These are phyloP conservation scores for Calonectria pauciramosa DNA, from an alignment of 2,329 filamentous ascomycete genomes.

Conservation along the genomic window DNA sequence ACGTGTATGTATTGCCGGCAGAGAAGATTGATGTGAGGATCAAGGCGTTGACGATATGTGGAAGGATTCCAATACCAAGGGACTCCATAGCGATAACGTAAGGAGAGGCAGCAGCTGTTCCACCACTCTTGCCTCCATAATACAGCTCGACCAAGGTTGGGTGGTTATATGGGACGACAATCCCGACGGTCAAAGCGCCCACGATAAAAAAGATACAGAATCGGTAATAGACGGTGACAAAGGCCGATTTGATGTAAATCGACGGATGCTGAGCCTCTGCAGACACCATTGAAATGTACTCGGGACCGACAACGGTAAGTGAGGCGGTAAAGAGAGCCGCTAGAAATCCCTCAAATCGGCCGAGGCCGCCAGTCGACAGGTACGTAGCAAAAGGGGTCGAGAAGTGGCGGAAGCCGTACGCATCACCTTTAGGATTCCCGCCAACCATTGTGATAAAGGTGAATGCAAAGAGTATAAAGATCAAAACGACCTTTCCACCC, in stretches of 20 bases:
- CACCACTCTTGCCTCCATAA: constrained; percentile 51
- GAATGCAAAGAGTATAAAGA: constrained; percentile 77
- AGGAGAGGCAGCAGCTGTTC: constrained; percentile 69
- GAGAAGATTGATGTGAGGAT: constrained; percentile 60
- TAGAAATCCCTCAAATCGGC: constrained; percentile 79
- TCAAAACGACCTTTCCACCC: constrained; percentile 74
- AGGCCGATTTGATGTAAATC: constrained; percentile 75
- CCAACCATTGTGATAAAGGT: constrained; percentile 87
- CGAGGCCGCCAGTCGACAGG: constrained; percentile 71
- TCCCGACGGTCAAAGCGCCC: constrained; percentile 76
- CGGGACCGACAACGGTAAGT: constrained; percentile 75
- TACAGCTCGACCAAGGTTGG: constrained; percentile 66
- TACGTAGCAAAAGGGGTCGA: constrained; percentile 63
- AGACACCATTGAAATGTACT: constrained; percentile 78
- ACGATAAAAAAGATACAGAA: constrained; percentile 80
- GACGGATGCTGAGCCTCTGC: constrained; percentile 77
- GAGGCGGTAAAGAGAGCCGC: constrained; percentile 74
- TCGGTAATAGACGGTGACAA: constrained; percentile 80
- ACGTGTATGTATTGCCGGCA: constrained; percentile 65
- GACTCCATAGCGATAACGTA: constrained; percentile 75
- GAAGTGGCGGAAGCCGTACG: constrained; percentile 82
- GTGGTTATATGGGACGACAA: constrained; percentile 76
- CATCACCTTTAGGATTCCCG: constrained; percentile 78
- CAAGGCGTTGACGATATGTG: constrained; percentile 71
- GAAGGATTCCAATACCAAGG: constrained; percentile 65